Conservation (phyloP, 208 protist genomes). For the Trichomonas vaginalis region DNA sequence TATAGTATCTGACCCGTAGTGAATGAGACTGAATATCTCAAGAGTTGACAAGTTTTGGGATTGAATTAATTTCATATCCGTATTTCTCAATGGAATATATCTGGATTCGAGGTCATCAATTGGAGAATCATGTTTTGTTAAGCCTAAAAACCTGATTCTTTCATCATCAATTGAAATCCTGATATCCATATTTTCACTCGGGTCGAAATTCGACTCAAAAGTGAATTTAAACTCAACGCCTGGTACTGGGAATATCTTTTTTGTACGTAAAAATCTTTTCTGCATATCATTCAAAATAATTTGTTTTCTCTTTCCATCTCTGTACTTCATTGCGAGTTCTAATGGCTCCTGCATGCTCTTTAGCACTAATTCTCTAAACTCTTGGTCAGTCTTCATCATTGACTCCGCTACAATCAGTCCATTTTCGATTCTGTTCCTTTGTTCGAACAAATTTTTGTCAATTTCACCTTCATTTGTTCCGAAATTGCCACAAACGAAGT, state of each 20-base stretch:
- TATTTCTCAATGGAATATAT: neutral
- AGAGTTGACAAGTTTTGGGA: neutral
- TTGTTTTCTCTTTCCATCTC: neutral
- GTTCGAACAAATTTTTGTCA: neutral
- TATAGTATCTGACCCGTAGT: neutral
- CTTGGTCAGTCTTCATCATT: neutral
- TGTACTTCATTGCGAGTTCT: neutral
- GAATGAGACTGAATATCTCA: neutral
- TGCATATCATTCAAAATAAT: neutral
- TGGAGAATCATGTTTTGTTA: too few species aligned
- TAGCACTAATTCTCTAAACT: neutral
- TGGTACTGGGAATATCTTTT: neutral
- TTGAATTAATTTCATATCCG: neutral
- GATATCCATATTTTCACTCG: neutral
- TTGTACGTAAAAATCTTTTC: neutral
- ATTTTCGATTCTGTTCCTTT: neutral
- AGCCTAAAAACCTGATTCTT: neutral
- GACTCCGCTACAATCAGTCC: neutral
- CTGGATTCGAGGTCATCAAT: neutral
- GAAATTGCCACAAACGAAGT: neutral
- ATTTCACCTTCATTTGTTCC: neutral
- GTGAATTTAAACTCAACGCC: neutral
- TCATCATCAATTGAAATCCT: neutral
- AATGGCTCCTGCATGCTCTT: neutral
- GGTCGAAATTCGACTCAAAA: neutral